These are phyloP conservation scores for Pouteria campechiana DNA, from an alignment of 179 eudicot genomes.

Conservation along the genomic window DNA sequence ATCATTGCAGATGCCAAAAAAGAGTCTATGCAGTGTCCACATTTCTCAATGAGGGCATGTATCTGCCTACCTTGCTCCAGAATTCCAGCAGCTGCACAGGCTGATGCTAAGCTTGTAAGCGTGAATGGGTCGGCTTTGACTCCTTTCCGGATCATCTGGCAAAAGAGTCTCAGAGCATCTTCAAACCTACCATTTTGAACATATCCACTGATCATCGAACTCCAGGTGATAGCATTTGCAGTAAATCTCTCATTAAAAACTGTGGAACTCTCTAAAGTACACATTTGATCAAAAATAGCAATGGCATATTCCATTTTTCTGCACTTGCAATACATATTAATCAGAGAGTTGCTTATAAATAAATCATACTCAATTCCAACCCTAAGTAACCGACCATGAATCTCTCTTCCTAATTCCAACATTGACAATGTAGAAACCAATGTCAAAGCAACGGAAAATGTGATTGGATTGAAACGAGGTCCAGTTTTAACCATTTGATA, in stretches of 20 bases:
- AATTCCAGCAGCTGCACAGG: constrained; percentile 50
- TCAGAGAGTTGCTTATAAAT: constrained; percentile 47
- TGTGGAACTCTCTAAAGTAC: too few relatives aligned
- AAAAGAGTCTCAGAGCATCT: constrained; percentile 52
- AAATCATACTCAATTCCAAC: constrained; percentile 26
- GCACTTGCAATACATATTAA: constrained; percentile 80
- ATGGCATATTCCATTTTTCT: constrained; percentile 50
- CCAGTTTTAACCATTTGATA: constrained; percentile 43
- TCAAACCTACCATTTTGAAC: constrained; percentile 46
- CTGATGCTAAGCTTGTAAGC: constrained; percentile 50
- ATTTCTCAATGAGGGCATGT: constrained; percentile 41
- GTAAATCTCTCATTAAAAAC: constrained; percentile 4
- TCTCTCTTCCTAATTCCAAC: constrained; percentile 47
- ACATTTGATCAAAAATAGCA: constrained; percentile 24
- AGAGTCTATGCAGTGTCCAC: constrained; percentile 39
- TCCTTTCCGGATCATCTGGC: constrained; percentile 34
- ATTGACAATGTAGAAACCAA: constrained; percentile 45
- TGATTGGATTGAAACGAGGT: constrained; percentile 24
- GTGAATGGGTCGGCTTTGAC: constrained; percentile 44
- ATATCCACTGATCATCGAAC: constrained; percentile 59
- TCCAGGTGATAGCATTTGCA: constrained; percentile 30
- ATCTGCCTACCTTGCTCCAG: constrained; percentile 67
- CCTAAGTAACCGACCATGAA: constrained; percentile 50
- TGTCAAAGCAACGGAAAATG: constrained; percentile 47
- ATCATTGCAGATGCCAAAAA: constrained; percentile 54